Evolutionary conservation across 2,329 filamentous ascomycete genomes (phyloP).

Genomic region (Pyrenophora tritici-repentis): DNA sequence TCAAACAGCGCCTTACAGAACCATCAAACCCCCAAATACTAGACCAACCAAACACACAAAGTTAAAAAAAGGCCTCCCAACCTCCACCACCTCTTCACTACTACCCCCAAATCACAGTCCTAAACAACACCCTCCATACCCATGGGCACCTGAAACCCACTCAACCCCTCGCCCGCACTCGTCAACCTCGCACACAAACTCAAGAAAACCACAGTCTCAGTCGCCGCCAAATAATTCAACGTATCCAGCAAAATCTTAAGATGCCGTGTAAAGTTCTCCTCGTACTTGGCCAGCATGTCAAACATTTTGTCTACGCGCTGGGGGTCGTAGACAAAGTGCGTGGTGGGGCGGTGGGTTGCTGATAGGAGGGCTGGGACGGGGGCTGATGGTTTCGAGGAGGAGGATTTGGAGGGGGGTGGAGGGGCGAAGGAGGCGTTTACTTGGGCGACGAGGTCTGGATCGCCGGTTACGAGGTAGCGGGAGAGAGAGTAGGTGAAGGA

Average conservation of each 20-base stretch:
- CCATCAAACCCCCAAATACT: neutral
- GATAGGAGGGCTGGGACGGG: constrained; percentile 14
- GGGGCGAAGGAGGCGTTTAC: constrained; percentile 60
- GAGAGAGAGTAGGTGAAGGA: constrained; percentile 86
- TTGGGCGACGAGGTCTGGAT: constrained; percentile 72
- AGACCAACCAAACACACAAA: neutral
- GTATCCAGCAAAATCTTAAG: constrained; percentile 93
- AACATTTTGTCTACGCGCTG: constrained; percentile 74
- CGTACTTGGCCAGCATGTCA: constrained; percentile 88
- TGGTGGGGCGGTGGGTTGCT: constrained; percentile 28
- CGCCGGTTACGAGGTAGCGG: constrained; percentile 80
- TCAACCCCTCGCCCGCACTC: constrained; percentile 73
- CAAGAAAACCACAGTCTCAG: constrained; percentile 91
- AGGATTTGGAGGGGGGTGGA: constrained; percentile 1
- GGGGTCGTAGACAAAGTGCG: constrained; percentile 59
- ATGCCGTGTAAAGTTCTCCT: constrained; percentile 89
- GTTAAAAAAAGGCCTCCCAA: neutral
- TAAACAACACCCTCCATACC: constrained; percentile 28
- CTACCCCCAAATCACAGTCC: neutral
- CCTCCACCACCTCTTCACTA: no score
- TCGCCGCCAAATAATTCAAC: constrained; percentile 95
- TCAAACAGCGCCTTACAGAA: constrained; percentile 7
- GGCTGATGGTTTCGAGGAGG: constrained; percentile 4
- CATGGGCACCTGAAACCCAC: constrained; percentile 31
- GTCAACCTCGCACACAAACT: constrained; percentile 83